phyloP scores from a whole-genome alignment of 148 eudicot species.

The Vaccinium vitisidaea region DNA sequence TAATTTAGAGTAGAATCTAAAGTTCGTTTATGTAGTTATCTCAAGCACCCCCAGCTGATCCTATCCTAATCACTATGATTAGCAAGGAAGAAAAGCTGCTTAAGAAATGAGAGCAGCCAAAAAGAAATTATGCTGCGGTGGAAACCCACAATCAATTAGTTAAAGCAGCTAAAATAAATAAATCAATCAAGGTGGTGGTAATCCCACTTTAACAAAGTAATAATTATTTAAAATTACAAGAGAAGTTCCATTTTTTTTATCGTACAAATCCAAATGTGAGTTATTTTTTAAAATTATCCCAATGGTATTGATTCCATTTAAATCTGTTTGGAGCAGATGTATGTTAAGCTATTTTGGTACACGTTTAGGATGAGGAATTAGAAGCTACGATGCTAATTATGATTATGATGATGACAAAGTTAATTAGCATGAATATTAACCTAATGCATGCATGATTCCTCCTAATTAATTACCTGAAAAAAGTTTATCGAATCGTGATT shows the following conservation, averaged over 20 bases:
- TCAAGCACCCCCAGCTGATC: not conserved
- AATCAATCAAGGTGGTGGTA: not conserved
- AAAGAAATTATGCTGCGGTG: constrained; percentile 21
- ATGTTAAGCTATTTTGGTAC: not conserved
- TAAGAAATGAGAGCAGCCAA: constrained; percentile 24
- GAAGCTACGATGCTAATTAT: not conserved
- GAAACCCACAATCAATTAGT: constrained; percentile 20
- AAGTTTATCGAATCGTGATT: not conserved
- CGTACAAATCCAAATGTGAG: not conserved
- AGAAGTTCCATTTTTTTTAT: not conserved
- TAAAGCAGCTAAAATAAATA: not conserved
- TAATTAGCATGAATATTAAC: not conserved
- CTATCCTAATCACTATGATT: constrained; percentile 1
- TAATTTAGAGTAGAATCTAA: not conserved
- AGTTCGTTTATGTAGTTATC: not conserved
- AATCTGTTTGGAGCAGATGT: not conserved
- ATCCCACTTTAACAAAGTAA: constrained; percentile 17
- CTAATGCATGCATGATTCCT: not conserved
- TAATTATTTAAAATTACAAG: not conserved
- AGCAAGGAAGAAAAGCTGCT: constrained; percentile 14
- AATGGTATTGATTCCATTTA: not conserved
- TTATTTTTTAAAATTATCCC: constrained; percentile 1
- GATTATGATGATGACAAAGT: not conserved
- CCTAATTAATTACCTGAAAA: not conserved
- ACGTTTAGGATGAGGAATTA: not conserved